Base-by-base conservation (phyloP, 495 filamentous ascomycete species). In the Amphirosellinia nigrospora region DNA sequence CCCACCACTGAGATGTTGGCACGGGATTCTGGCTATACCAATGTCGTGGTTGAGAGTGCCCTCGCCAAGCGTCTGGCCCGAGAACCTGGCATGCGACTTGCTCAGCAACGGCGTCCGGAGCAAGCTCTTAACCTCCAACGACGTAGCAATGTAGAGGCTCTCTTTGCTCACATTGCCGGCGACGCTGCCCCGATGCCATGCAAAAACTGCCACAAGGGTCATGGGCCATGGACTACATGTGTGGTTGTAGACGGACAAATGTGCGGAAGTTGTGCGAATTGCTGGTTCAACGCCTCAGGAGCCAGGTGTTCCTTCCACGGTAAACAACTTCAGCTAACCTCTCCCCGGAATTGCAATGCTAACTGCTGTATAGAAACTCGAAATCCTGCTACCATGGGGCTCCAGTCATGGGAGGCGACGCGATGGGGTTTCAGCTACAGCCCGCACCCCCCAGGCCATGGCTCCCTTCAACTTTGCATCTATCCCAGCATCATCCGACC, bases 171-270 rank as follows among this genome's bases (percentile, higher is more conserved):
- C 66, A 84, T 86, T 34, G 79, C 83, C 1, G 83, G 83, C 32
- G 77, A 79, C 45, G 72, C 76, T 11, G 81, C 82, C 0, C 79
- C 81, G 0, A 73, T 80, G 4, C 82, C 80, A 9, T 86, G 83
- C 56, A 86, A 86, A 74, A 85, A 85, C 71, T 86, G 83, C 71
- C 83, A 84, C 72, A 86, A 86, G 68, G 83, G 83, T 23, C 83
- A 86, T 36, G 83, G 83, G 0, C 83, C 83, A 1, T 86, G 83
- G 83, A 82, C 75, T 1, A 79, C 72, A 19, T 86, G 83, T 66
- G 75, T 86, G 32, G 65, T 86, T 11, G 80, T 84, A 32, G 81
- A 85, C 32, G 83, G 83, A 9, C 83, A 86, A 72, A 84, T 86
- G 82, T 86, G 83, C 43, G 82, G 83, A 5, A 85, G 83, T 52